phyloP scores from a whole-genome alignment of 768 basidiomycete species.

The Porphyrellus cyaneotinctus region DNA sequence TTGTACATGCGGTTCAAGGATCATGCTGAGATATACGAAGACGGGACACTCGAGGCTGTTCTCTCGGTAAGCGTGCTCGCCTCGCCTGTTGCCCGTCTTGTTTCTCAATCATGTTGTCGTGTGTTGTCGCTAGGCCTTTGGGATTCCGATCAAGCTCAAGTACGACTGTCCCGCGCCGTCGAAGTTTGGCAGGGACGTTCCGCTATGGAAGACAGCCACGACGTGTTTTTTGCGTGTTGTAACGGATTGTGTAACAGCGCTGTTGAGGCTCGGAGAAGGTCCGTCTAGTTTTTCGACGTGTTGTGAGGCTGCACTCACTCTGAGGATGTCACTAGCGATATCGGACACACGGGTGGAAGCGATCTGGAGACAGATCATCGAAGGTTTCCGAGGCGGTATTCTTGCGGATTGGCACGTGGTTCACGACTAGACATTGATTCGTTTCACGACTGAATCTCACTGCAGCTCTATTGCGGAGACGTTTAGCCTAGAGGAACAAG shows the following conservation, averaged over 20 bases:
- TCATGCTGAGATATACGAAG: slow-evolving; percentile 58
- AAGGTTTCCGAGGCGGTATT: slow-evolving; percentile 77
- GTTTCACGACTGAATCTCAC: neutral
- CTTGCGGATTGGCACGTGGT: slow-evolving; percentile 74
- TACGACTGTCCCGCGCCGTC: slow-evolving; percentile 91
- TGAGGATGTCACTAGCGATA: slow-evolving; percentile 39
- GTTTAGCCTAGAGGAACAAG: slow-evolving; percentile 62
- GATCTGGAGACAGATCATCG: slow-evolving; percentile 82
- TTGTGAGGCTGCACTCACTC: neutral
- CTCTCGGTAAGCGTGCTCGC: slow-evolving; percentile 52
- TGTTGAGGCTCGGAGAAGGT: slow-evolving; percentile 53
- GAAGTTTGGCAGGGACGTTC: slow-evolving; percentile 80
- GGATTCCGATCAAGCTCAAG: slow-evolving; percentile 89
- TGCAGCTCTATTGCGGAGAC: slow-evolving; percentile 53
- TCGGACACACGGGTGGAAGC: slow-evolving; percentile 65
- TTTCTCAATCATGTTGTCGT: neutral
- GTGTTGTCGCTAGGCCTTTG: slow-evolving; percentile 58
- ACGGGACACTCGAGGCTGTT: slow-evolving; percentile 83
- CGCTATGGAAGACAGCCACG: slow-evolving; percentile 96
- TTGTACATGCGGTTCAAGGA: slow-evolving; percentile 67
- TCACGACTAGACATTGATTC: neutral
- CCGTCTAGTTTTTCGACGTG: slow-evolving; percentile 9
- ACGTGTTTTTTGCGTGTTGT: slow-evolving; percentile 70
- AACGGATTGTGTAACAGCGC: slow-evolving; percentile 55
- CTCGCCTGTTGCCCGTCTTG: neutral